phyloP scores from a whole-genome alignment of 768 basidiomycete species.

The Lactifluus piperatus region DNA sequence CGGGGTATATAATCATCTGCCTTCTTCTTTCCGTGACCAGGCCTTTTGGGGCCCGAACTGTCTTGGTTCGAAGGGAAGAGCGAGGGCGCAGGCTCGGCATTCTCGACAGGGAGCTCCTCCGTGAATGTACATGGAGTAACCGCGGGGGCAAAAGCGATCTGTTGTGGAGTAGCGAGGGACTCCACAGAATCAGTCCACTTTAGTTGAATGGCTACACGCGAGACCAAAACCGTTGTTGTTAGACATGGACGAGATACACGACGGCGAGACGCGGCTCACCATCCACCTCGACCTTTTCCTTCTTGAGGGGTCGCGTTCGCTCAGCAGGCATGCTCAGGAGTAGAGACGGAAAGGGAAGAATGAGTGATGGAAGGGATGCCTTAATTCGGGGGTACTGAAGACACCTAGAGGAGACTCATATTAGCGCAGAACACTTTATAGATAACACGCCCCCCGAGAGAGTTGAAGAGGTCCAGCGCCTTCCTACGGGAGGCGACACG shows the following conservation, averaged over 20 bases:
- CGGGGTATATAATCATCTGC: conserved; percentile 72
- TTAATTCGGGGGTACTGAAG: conserved; percentile 11
- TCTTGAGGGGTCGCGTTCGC: conserved; percentile 18
- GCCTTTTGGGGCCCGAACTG: conserved; percentile 32
- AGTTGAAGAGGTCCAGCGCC: not conserved
- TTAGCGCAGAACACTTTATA: conserved; percentile 14
- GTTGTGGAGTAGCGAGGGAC: conserved; percentile 27
- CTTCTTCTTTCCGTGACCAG: conserved; percentile 60
- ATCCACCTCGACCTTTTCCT: conserved; percentile 12
- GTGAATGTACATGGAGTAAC: conserved; percentile 51
- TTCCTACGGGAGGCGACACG: conserved; percentile 4
- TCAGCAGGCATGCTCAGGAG: conserved; percentile 18
- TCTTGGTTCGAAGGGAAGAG: conserved; percentile 48
- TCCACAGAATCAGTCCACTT: conserved; percentile 41
- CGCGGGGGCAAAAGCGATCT: conserved; percentile 50
- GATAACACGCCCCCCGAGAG: conserved; percentile 1
- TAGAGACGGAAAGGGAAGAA: not conserved
- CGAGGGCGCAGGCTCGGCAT: conserved; percentile 35
- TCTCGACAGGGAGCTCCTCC: conserved; percentile 34
- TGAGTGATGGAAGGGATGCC: conserved; percentile 3
- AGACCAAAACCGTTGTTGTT: not conserved
- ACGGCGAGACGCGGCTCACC: not conserved
- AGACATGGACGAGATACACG: not conserved
- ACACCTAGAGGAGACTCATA: not conserved
- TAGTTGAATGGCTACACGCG: conserved; percentile 30